phyloP scores from a whole-genome alignment of 2,329 filamentous ascomycete genomes.

The Leptographium wingfieldii region DNA sequence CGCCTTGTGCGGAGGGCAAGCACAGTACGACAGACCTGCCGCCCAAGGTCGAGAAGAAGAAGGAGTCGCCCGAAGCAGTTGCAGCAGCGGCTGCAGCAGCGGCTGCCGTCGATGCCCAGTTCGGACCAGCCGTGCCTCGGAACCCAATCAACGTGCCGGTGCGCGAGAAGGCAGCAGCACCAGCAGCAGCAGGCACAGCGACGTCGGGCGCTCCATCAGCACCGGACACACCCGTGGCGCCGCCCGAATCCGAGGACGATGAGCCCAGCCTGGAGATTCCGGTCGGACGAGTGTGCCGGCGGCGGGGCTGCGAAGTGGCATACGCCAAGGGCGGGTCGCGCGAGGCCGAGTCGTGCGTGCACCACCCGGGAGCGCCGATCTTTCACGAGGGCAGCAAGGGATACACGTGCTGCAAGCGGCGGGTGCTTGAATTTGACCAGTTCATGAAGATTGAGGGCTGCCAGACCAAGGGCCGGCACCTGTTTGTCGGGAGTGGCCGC shows the following conservation, averaged over 20 bases:
- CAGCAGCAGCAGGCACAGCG: neutral
- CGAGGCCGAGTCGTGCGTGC: constrained; percentile 65
- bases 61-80: constrained; percentile 35
- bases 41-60: constrained; percentile 47
- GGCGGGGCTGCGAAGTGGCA: constrained; percentile 56
- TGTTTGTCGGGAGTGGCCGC: constrained; percentile 70
- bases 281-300: constrained; percentile 61
- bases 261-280: constrained; percentile 64
- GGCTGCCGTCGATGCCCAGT: constrained; percentile 9
- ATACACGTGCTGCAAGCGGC: constrained; percentile 90
- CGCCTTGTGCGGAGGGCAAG: constrained; percentile 83
- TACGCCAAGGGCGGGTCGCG: constrained; percentile 50
- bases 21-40: constrained; percentile 76
- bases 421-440: constrained; percentile 92
- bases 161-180: constrained; percentile 14
- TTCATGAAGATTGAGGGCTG: constrained; percentile 95
- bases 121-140: constrained; percentile 22
- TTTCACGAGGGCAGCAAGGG: constrained; percentile 99
- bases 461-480: constrained; percentile 64
- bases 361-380: constrained; percentile 81
- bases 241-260: constrained; percentile 75
- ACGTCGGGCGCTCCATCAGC: constrained; percentile 24
- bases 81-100: constrained; percentile 30
- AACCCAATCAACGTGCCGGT: constrained; percentile 22
- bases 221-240: constrained; percentile 39